Evolutionary conservation across 352 stramenopile genomes (phyloP).

Genomic region (Aphanomyces stellatus): DNA sequence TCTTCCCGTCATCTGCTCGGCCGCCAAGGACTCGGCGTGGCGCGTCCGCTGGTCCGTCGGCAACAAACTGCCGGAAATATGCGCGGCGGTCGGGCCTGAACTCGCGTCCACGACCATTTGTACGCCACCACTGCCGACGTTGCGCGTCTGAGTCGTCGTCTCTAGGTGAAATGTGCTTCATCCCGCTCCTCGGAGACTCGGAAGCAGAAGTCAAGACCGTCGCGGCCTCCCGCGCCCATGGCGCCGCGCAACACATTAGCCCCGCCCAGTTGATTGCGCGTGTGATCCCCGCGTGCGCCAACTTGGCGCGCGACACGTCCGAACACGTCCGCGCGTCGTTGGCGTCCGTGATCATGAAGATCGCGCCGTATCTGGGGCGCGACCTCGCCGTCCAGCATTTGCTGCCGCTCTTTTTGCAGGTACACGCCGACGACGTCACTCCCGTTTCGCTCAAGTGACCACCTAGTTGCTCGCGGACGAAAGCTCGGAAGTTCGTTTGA

Average conservation of each 20-base stretch:
- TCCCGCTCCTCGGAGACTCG: constrained; percentile 93
- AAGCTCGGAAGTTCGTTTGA: constrained; percentile 96
- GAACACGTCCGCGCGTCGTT: constrained; percentile 95
- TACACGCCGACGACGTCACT: constrained; percentile 25
- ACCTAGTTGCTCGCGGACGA: constrained; percentile 91
- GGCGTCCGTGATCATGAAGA: constrained; percentile 92
- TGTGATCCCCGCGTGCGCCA: constrained; percentile 79
- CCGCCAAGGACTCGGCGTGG: constrained; percentile 95
- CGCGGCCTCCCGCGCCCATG: constrained; percentile 88
- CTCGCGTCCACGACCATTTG: constrained; percentile 60
- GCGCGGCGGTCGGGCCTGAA: constrained; percentile 74
- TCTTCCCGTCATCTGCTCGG: constrained; percentile 86
- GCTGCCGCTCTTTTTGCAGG: constrained; percentile 91
- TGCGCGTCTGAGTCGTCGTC: not conserved
- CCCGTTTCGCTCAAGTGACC: not conserved
- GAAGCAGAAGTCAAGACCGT: constrained; percentile 95
- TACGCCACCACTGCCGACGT: not conserved
- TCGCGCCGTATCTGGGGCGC: constrained; percentile 90
- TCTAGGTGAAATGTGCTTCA: constrained; percentile 62
- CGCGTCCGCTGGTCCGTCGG: constrained; percentile 97
- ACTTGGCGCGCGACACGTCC: constrained; percentile 94
- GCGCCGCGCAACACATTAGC: constrained; percentile 43
- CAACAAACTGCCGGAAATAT: constrained; percentile 93
- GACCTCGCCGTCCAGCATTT: constrained; percentile 92
- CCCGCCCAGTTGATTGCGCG: constrained; percentile 60